Base-by-base conservation (phyloP, 768 basidiomycete species). In the Russula lepida region DNA sequence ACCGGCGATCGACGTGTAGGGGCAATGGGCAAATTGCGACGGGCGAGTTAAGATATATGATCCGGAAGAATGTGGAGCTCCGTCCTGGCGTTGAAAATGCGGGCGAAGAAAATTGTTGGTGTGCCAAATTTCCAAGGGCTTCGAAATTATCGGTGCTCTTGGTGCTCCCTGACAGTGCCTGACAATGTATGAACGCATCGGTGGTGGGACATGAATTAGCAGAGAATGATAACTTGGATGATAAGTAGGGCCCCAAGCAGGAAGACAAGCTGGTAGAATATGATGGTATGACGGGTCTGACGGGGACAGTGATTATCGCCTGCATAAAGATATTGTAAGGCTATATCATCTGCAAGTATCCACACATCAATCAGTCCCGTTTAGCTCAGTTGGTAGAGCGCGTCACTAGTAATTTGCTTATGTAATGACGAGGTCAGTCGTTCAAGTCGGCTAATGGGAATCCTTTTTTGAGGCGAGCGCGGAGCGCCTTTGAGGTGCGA, bases 341-440 rank as follows among this genome's bases (percentile, higher is more conserved):
- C 21, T 54, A 54, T 58, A 62, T 54, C 7, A 39, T 15, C 23
- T 44, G 23, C 56, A 53, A 23, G 12, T 30, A 19, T 30, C 7
- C 7, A 3, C 1, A 6, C 0, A 1, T 27, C 12, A 41, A 6
- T 19, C 11, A 59, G 21, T 72, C 72, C 71, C 71, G 67, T 63
- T 71, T 71, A 72, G 72, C 71, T 71, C 72, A 73, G 71, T 61
- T 72, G 72, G 76, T 82, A 82, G 81, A 82, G 81, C 81, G 81
- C 80, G 79, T 82, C 80, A 83, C 80, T 84, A 81, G 77, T 81
- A 80, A 35, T 13, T 25, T 27, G 51, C 44, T 63, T 64, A 63
- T 35, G 19, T 58, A 58, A 82, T 82, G 81, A 81, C 80, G 79
- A 81, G 80, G 79, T 82, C 80, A 81, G 79, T 82, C 79, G 81